Percentiles rank a stretch among this genome's conserved stretches.
These are phyloP conservation scores for Didymella sp. DNA, from an alignment of 2,329 filamentous ascomycete genomes.

Conservation along the genomic window DNA sequence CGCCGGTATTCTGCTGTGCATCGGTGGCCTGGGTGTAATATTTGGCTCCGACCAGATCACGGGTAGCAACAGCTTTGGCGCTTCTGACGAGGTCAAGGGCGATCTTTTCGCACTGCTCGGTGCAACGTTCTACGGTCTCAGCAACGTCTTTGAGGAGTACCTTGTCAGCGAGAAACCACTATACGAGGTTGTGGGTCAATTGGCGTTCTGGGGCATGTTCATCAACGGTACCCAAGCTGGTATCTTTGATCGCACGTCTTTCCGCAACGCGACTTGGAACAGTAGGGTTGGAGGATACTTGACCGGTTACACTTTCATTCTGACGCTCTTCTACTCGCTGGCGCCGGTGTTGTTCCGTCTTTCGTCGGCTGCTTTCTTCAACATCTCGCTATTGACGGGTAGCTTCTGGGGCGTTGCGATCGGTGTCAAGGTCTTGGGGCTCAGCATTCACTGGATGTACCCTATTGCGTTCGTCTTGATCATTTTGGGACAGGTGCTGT, in stretches of 20 bases:
- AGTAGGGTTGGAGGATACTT: conserved; percentile 76
- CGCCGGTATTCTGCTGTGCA: conserved; percentile 84
- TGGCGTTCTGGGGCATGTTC: conserved; percentile 84
- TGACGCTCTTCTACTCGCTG: conserved; percentile 85
- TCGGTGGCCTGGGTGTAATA: conserved; percentile 87
- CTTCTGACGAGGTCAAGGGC: conserved; percentile 80
- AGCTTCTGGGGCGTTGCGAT: conserved; percentile 98
- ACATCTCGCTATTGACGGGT: conserved; percentile 89
- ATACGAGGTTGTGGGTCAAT: conserved; percentile 91
- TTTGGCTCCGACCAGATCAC: conserved; percentile 88
- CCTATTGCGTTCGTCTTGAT: conserved; percentile 95
- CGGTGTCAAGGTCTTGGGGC: conserved; percentile 83
- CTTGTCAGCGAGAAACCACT: conserved; percentile 84
- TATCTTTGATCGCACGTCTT: conserved; percentile 85
- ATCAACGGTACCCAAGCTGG: conserved; percentile 91
- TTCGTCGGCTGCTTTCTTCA: conserved; percentile 91
- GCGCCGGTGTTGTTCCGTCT: conserved; percentile 89
- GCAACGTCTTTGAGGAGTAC: conserved; percentile 94
- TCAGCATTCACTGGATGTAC: conserved; percentile 85
- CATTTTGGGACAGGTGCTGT: conserved; percentile 81
- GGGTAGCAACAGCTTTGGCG: conserved; percentile 71
- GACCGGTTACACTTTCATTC: conserved; percentile 84
- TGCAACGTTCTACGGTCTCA: conserved; percentile 88
- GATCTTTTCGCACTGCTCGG: conserved; percentile 91
- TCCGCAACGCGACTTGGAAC: conserved; percentile 60